Base-by-base conservation (phyloP, 1,284 basidiomycete genomes). In the Stereum hirsutum region DNA sequence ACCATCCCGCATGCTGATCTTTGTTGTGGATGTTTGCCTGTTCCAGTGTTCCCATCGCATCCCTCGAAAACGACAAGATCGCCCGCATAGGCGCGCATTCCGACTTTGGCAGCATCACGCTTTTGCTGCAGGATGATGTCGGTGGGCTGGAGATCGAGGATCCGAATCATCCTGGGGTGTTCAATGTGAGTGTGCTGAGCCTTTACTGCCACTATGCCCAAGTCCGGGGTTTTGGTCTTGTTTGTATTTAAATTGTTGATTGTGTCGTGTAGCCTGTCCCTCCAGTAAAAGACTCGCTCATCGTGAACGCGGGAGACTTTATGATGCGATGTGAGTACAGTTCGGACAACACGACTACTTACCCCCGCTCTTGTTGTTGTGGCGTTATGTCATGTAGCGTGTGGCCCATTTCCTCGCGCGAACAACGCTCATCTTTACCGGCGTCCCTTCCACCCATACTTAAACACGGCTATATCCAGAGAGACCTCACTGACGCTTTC, bases 101-200 rank as follows among this genome's bases (percentile, higher is more conserved):
- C 2, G 78, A 82, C 53, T 81, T 75, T 44, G 67, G 70, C 2
- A 74, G 72, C 0, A 64, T 78, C 33, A 82, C 78, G 32, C 54
- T 79, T 21, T 57, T 80, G 6, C 64, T 81, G 45, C 78, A 81
- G 56, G 78, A 80, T 50, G 61, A 70, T 15, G 65, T 71, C 4
- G 76, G 78, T 3, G 78, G 79, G 0, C 61, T 81, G 5, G 77
- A 82, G 52, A 69, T 80, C 1, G 75, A 81, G 54, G 66, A 74
- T 52, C 72, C 74, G 0, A 57, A 64, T 8, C 50, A 54, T 6
- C 68, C 71, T 1, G 74, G 71, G 2, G 47, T 51, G 1, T 80
- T 77, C 51, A 55, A 62, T 33, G 72, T 70, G 41, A 34, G 57
- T 24, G 15, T 26, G 24, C 6, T 31, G 26, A 5, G 10, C 25